phyloP scores from a whole-genome alignment of 129 eudicot genomes.

The Helichrysum umbraculigerum region DNA sequence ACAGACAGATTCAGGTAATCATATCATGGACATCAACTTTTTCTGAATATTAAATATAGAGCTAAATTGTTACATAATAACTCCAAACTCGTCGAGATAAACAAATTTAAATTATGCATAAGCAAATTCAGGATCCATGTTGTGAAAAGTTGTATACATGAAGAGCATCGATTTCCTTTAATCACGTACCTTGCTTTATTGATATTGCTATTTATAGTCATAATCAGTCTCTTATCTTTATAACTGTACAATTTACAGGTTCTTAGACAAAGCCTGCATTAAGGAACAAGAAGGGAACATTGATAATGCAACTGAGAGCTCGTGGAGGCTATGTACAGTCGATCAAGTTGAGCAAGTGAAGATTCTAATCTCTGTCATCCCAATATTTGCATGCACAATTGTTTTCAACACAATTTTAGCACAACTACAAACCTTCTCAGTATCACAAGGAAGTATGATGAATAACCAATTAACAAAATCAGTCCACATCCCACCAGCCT shows the following conservation, averaged over 20 bases:
- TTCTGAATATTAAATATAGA: background rate
- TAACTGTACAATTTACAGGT: slow-evolving; percentile 23
- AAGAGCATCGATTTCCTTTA: too few relatives aligned
- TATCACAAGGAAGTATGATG: slow-evolving; percentile 90
- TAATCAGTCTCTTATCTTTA: slow-evolving; percentile 2
- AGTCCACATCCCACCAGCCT: slow-evolving; percentile 88
- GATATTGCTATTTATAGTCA: background rate
- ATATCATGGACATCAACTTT: background rate
- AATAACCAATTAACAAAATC: slow-evolving; percentile 57
- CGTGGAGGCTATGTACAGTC: slow-evolving; percentile 79
- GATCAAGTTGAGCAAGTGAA: slow-evolving; percentile 86
- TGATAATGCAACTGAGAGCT: slow-evolving; percentile 38
- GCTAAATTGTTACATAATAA: background rate
- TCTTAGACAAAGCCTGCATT: slow-evolving; percentile 81
- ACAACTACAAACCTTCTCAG: slow-evolving; percentile 95
- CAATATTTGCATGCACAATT: slow-evolving; percentile 88
- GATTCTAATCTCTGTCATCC: slow-evolving; percentile 62
- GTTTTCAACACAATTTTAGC: slow-evolving; percentile 87
- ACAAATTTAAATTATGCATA: too few relatives aligned
- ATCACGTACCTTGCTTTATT: background rate
- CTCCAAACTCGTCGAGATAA: background rate
- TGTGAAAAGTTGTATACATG: too few relatives aligned
- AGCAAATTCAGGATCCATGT: too few relatives aligned
- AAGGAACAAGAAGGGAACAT: slow-evolving; percentile 40
- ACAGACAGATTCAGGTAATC: slow-evolving; percentile 61